Evolutionary conservation across 148 eudicot genomes (phyloP).

Genomic region (Vaccinium darrowii): DNA sequence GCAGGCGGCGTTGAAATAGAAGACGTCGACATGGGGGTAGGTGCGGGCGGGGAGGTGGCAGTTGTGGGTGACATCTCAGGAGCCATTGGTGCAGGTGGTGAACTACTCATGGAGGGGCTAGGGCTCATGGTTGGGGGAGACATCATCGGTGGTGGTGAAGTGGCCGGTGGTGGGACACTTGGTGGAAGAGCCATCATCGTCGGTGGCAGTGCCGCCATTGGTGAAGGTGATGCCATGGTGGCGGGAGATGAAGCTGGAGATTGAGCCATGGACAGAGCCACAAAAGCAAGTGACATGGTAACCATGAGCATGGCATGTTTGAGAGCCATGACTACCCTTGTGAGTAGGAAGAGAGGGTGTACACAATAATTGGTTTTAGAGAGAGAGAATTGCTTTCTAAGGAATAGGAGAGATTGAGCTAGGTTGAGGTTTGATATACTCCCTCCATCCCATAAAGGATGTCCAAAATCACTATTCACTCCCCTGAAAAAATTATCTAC

Average conservation of each 20-base stretch:
- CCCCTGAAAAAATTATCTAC: too few relatives aligned
- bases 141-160: constrained; percentile 6
- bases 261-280: constrained; percentile 17
- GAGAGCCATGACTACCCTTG: constrained; percentile 20
- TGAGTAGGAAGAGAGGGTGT: background rate
- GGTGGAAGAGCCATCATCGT: constrained; percentile 4
- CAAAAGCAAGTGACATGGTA: constrained; percentile 10
- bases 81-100: constrained; percentile 8
- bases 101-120: background rate
- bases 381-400: background rate
- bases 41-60: background rate
- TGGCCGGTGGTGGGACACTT: constrained; percentile 8
- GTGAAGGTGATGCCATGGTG: constrained; percentile 9
- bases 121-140: constrained; percentile 12
- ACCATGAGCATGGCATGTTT: constrained; percentile 16
- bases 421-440: constrained; percentile 14
- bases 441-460: too few relatives aligned
- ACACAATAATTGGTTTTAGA: background rate
- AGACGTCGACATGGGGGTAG: background rate
- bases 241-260: constrained; percentile 9
- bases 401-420: constrained; percentile 5
- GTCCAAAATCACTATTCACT: too few relatives aligned
- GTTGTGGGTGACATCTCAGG: constrained; percentile 5
- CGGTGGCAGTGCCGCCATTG: background rate
- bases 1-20: background rate